phyloP scores from a whole-genome alignment of 768 basidiomycete species.

The Atractiella rhizophila region DNA sequence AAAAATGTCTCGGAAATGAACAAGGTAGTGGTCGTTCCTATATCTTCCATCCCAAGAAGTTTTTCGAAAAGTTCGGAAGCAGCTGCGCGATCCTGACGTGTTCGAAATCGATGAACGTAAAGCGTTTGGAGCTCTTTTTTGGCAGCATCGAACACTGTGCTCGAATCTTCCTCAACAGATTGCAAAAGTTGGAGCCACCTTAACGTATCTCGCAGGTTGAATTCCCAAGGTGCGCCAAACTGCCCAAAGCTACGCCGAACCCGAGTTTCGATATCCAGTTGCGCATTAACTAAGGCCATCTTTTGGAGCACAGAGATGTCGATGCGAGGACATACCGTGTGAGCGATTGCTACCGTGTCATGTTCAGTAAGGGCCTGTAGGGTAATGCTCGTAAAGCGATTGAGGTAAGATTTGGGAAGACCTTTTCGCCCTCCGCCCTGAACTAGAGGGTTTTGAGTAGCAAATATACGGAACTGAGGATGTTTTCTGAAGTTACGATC shows the following conservation, averaged over 20 bases:
- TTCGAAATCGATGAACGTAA: constrained; percentile 71
- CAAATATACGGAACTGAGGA: constrained; percentile 86
- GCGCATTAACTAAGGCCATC: constrained; percentile 64
- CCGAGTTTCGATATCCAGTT: constrained; percentile 32
- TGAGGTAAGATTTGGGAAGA: constrained; percentile 84
- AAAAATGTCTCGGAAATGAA: no score
- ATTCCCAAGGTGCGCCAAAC: constrained; percentile 84
- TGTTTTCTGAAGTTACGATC: constrained; percentile 67
- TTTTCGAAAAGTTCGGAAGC: constrained; percentile 20
- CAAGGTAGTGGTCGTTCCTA: no score
- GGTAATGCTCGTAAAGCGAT: constrained; percentile 95
- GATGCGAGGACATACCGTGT: constrained; percentile 40
- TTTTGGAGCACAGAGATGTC: constrained; percentile 31
- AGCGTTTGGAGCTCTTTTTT: constrained; percentile 44
- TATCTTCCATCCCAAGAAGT: constrained; percentile 18
- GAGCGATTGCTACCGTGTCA: constrained; percentile 57
- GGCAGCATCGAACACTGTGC: no score
- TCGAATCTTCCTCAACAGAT: constrained; percentile 17
- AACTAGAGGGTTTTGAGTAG: constrained; percentile 82
- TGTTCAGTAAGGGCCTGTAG: constrained; percentile 52
- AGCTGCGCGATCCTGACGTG: constrained; percentile 32
- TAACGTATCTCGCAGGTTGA: constrained; percentile 81
- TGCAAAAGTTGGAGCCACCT: constrained; percentile 45
- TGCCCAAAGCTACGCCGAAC: constrained; percentile 32
- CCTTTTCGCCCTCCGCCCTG: constrained; percentile 97